These are phyloP conservation scores for Ajuga chamaepitys DNA, from an alignment of 257 asterid genomes.

Conservation along the genomic window DNA sequence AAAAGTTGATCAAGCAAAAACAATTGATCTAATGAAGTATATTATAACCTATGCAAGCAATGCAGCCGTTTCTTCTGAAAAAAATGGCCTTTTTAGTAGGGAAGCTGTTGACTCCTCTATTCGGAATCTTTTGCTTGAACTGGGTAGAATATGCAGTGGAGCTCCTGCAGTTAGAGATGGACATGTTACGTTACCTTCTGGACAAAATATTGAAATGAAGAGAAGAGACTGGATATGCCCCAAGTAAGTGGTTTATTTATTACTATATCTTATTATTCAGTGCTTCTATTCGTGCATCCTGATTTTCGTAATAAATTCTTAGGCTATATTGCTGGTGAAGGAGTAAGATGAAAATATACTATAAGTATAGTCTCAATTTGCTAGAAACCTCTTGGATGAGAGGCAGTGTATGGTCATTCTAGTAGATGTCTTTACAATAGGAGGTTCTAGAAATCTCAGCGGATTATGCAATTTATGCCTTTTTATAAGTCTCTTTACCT, in stretches of 20 bases:
- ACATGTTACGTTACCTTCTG: slow-evolving; percentile 36
- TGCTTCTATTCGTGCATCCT: background rate
- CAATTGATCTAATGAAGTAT: slow-evolving; percentile 83
- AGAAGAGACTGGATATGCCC: slow-evolving; percentile 94
- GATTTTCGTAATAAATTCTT: no score
- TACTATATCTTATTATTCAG: background rate
- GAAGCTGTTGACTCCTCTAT: slow-evolving; percentile 75
- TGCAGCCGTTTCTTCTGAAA: slow-evolving; percentile 44
- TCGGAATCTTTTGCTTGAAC: slow-evolving; percentile 59
- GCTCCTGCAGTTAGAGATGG: slow-evolving; percentile 26
- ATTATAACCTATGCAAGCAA: slow-evolving; percentile 83
- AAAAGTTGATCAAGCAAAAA: slow-evolving; percentile 38
- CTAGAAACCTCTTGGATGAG: no score
- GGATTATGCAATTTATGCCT: background rate
- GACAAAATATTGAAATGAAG: slow-evolving; percentile 75
- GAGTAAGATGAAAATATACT: no score
- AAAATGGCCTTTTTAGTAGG: slow-evolving; percentile 54
- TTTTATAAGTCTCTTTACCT: background rate
- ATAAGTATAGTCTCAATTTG: no score
- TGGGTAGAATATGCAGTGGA: slow-evolving; percentile 42
- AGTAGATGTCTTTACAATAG: background rate
- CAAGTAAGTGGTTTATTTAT: slow-evolving; percentile 45
- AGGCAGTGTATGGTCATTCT: slow-evolving; percentile 52
- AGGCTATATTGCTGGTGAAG: no score
- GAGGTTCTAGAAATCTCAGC: background rate